Evolutionary conservation across 1,284 basidiomycete species (phyloP), one percentile per base, ranked within the genome.

Genomic region (Puccinia hordei): DNA sequence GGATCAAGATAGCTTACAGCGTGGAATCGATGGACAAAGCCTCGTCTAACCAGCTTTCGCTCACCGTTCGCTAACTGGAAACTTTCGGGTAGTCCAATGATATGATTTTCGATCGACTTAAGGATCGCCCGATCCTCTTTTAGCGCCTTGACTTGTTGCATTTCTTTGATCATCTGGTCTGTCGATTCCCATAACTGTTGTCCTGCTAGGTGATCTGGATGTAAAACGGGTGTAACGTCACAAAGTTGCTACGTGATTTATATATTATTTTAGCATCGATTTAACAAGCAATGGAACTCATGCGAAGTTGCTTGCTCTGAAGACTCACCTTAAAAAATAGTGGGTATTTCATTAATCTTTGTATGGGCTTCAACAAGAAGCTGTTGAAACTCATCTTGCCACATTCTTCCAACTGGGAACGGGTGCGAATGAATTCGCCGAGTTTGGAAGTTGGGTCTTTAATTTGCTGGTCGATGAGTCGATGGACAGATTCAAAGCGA

Each of bases 111-210:
- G 22, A 93, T 87, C 22, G 87, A 85, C 84, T 91, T 91, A 44
- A 92, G 87, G 66, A 89, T 86, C 33, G 90, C 89, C 84, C 93
- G 92, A 82, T 93, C 92, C 81, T 93, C 92, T 85, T 95, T 93
- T 24, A 92, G 89, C 2, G 88, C 86, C 84, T 94, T 94, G 82
- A 94, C 92, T 82, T 93, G 92, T 72, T 90, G 90, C 86, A 96
- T 89, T 1, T 91, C 90, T 33, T 89, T 88, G 73, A 94, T 90
- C 49, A 91, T 88, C 82, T 90, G 86, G 80, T 92, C 90, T 9
- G 90, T 90, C 4, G 89, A 89, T 80, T 90, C 89, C 35, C 91
- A 87, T 30, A 94, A 87, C 0, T 90, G 90, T 59, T 91, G 87
- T 0, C 91, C 90, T 0, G 90, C 86, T 33, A 91, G 83, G 83